A percentile compares a stretch with the other conserved stretches of the same genome.
phyloP scores from a whole-genome alignment of 345 rosid genomes.

The Theobroma cacao region DNA sequence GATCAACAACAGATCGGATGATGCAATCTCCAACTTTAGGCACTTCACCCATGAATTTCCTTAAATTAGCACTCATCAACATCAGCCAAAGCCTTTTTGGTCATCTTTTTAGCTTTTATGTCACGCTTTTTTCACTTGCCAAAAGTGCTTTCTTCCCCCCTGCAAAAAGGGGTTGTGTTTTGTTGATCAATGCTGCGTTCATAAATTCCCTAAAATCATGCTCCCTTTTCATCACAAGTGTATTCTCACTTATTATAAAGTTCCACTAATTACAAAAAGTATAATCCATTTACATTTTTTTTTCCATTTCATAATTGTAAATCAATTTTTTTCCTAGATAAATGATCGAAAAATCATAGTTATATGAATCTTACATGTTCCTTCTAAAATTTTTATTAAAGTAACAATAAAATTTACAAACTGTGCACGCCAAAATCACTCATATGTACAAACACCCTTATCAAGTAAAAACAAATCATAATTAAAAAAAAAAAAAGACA shows the following conservation, averaged over 20 bases:
- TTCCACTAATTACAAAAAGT: too few relatives aligned
- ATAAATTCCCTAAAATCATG: neutral
- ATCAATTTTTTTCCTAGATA: neutral
- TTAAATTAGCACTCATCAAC: neutral
- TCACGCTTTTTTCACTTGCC: neutral
- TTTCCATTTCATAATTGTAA: neutral
- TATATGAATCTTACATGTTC: neutral
- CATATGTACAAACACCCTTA: neutral
- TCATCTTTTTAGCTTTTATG: neutral
- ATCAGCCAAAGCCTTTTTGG: neutral
- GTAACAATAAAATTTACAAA: conserved; percentile 1
- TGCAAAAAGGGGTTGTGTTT: neutral
- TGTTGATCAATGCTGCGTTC: neutral
- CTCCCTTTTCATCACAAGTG: too few relatives aligned
- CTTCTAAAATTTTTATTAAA: neutral
- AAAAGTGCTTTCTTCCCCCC: neutral
- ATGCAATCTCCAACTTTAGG: neutral
- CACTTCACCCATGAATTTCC: neutral
- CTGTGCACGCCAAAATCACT: neutral
- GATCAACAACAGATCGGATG: neutral
- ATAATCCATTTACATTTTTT: neutral
- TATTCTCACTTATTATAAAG: neutral
- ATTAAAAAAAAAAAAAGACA: neutral
- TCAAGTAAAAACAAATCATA: neutral
- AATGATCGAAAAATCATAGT: neutral